Percentiles rank a stretch among this genome's conserved stretches.
phyloP scores from a whole-genome alignment of 495 filamentous ascomycete genomes.

The Ascobolus immersus region DNA sequence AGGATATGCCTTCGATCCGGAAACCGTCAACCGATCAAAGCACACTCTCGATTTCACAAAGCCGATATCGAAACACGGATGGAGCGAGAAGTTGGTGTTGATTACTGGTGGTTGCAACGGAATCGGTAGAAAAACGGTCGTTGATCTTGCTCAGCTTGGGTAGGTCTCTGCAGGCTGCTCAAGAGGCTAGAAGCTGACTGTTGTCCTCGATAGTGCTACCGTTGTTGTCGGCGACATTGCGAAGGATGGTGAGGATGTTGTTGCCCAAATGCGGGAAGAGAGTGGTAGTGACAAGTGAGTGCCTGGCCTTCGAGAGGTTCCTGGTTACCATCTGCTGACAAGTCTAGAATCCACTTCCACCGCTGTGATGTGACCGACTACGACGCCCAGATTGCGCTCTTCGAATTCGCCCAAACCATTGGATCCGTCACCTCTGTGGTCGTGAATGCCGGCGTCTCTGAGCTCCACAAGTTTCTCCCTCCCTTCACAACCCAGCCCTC shows the following conservation, averaged over 20 bases:
- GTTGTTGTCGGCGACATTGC: no score
- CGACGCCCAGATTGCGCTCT: slow-evolving; percentile 34
- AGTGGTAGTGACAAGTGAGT: no score
- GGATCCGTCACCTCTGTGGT: slow-evolving; percentile 36
- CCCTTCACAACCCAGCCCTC: slow-evolving; percentile 12
- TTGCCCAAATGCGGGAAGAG: no score
- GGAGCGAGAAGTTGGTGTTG: slow-evolving; percentile 23
- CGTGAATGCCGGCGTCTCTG: slow-evolving; percentile 42
- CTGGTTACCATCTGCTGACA: no score
- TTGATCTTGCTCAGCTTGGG: slow-evolving; percentile 19
- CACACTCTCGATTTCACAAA: no score
- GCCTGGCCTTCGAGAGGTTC: no score
- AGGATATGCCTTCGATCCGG: no score
- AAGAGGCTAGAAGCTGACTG: no score
- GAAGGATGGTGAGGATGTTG: no score
- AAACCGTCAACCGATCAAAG: no score
- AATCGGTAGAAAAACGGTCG: slow-evolving; percentile 22
- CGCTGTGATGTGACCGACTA: slow-evolving; percentile 32
- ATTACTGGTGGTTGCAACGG: slow-evolving; percentile 28
- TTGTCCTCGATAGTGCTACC: no score
- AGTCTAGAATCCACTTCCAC: slow-evolving; percentile 23
- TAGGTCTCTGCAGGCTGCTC: not conserved
- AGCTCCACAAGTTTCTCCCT: slow-evolving; percentile 19
- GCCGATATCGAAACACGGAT: no score
- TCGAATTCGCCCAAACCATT: slow-evolving; percentile 23